Evolutionary conservation across 106 monocot species (phyloP).

Genomic region (Dioscorea alata): DNA sequence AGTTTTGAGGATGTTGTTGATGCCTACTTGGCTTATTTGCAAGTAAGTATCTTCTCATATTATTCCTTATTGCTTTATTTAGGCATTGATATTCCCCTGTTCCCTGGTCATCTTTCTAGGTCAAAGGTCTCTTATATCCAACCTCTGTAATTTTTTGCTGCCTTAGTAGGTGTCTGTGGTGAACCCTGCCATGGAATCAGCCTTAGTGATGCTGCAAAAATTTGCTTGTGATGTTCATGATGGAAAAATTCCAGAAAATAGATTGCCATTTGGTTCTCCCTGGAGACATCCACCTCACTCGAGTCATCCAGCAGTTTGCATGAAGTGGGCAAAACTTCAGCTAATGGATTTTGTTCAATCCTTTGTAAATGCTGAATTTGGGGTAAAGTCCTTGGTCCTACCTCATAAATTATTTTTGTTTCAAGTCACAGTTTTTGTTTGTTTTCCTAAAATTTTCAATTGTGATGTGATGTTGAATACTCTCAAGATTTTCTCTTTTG

Average conservation of each 20-base stretch:
- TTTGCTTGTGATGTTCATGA: constrained; percentile 66
- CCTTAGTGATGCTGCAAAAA: constrained; percentile 52
- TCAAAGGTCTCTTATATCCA: not conserved
- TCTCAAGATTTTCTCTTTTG: too few species aligned
- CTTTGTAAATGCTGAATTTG: constrained; percentile 77
- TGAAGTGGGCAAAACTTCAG: constrained; percentile 86
- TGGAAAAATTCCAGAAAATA: constrained; percentile 61
- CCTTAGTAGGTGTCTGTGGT: constrained; percentile 66
- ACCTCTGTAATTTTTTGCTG: not conserved
- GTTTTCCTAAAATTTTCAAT: too few species aligned
- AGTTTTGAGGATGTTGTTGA: constrained; percentile 85
- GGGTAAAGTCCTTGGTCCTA: constrained; percentile 30
- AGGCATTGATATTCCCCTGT: too few species aligned
- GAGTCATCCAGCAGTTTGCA: constrained; percentile 34
- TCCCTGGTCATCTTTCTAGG: too few species aligned
- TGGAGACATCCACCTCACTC: constrained; percentile 85
- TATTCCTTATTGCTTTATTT: too few species aligned
- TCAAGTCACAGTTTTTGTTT: too few species aligned
- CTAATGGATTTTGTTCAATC: constrained; percentile 94
- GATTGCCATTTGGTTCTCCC: constrained; percentile 75
- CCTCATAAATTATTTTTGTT: too few species aligned
- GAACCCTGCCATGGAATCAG: constrained; percentile 91
- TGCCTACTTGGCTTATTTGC: constrained; percentile 82
- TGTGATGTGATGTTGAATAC: too few species aligned
- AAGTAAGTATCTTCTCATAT: constrained; percentile 40